Evolutionary conservation across 306 rosid genomes (phyloP), one percentile per base, ranked within the genome.

Genomic region (Lotus japonicus): DNA sequence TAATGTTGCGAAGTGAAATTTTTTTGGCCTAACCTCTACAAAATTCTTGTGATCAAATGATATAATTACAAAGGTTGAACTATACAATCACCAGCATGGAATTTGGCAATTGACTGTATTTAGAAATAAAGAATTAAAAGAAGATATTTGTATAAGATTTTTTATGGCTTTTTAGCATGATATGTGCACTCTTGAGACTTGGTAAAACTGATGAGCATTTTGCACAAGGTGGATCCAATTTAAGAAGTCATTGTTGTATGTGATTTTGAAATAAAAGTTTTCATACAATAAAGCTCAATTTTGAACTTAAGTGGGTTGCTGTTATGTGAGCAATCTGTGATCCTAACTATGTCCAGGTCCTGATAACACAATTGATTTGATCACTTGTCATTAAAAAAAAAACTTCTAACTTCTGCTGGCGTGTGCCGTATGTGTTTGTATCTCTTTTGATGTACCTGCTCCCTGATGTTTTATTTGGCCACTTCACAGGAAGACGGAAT

Each of bases 401-500:
- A n/a, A n/a, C n/a, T 53, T 26, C 4, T 36, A 14, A 36, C 35
- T 61, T 79, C 3, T 28, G 45, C 38, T 50, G 60, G 43, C 64
- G n/a, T 39, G 6, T 35, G 38, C 35, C 23, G 8, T 5, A 33
- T 21, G n/a, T 33, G 17, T 36, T 44, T 59, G 6, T 39, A 16
- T 33, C 45, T 57, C 31, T 35, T 28, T 44, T 43, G 11, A 19
- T 42, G 45, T 56, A 48, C 11, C 14, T 23, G n/a, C 16, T 49
- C 68, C 33, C 10, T 17, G 31, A 56, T 55, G 43, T 50, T 41
- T 43, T 3, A 64, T 69, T 45, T 73, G 41, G 48, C 42, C 33
- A 62, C 49, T 44, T 73, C 66, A 18, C 87, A 94, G 96, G 72
- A 54, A 80, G 79, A 64, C 84, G 11, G 51, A 78, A 45, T 19